Evolutionary conservation across 73 alveolate genomes (phyloP).

Genomic region (Paramecium bursaria): DNA sequence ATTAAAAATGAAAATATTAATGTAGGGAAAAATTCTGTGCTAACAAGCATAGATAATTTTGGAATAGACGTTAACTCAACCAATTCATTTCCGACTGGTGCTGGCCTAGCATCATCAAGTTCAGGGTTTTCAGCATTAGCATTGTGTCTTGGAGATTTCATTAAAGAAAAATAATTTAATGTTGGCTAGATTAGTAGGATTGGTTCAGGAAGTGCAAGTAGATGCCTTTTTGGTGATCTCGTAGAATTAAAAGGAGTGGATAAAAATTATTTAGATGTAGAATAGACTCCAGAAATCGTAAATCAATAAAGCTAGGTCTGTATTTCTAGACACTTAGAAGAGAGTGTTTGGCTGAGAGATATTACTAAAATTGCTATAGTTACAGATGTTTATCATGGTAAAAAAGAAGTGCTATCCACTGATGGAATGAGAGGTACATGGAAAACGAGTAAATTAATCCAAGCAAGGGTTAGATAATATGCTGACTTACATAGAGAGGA

Average conservation of each 20-base stretch:
- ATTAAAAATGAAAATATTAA: no score
- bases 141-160: slow-evolving; percentile 75
- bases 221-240: slow-evolving; percentile 91
- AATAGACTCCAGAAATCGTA: slow-evolving; percentile 54
- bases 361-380: slow-evolving; percentile 71
- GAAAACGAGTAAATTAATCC: slow-evolving; percentile 83
- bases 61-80: slow-evolving; percentile 55
- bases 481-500: slow-evolving; percentile 78
- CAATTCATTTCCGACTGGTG: slow-evolving; percentile 88
- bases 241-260: slow-evolving; percentile 88
- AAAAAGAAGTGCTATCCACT: slow-evolving; percentile 87
- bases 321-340: slow-evolving; percentile 76
- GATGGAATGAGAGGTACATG: slow-evolving; percentile 90
- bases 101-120: slow-evolving; percentile 95
- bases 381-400: slow-evolving; percentile 32
- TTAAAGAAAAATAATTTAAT: slow-evolving; percentile 72
- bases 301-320: slow-evolving; percentile 74
- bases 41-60: slow-evolving; percentile 13
- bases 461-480: slow-evolving; percentile 52
- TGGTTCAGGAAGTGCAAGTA: slow-evolving; percentile 96
- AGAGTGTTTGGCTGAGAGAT: slow-evolving; percentile 63
- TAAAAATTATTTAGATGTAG: neutral
- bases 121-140: slow-evolving; percentile 93
- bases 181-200: slow-evolving; percentile 86
- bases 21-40: no score